Base-by-base conservation (phyloP, 1,139 yeast genomes). In the Nakaseomyces sp. region DNA sequence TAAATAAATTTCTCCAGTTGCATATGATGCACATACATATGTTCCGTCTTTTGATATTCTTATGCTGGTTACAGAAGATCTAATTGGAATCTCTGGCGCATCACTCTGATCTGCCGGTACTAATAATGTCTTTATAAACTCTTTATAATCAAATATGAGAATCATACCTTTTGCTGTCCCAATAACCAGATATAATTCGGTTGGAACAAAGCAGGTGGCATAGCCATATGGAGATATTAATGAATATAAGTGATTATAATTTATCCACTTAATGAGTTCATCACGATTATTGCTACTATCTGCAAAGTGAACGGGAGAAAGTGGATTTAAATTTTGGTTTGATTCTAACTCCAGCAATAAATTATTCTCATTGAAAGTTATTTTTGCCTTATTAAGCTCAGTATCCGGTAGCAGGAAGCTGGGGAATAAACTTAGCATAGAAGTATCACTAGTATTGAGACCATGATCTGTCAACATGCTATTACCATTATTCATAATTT, bases 41-140 rank as follows among this genome's bases (percentile, higher is more conserved):
- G 74, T 70, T 4, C 75, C 76, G 53, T 77, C 82, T 4, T 71
- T 63, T 1, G 79, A 73, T 12, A 72, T 56, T 0, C 73, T 68
- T 35, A 81, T 54, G 2, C 72, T 54, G 0, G 77, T 66, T 1
- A 79, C 73, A 1, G 68, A 43, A 7, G 59, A 52, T 28, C 55
- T 45, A 20, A 55, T 24, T 37, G 47, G 44, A 28, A 38, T 40
- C 24, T 29, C 36, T 30, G 28, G 18, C n/a, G 42, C 15, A 18
- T 41, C 47, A 15, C 42, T 39, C 1, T 28, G 35, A 13, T 45
- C 18, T n/a, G 53, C 49, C 3, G 63, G 63, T 1, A 53, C 45
- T 30, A 63, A 45, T 9, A 49, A 50, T 10, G 50, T 40, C 31
- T 56, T 56, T 31, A 63, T 38, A 32, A 54, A 50, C 37, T 61